Base-by-base conservation (phyloP, 2,329 filamentous ascomycete genomes). In the Cytospora leucostoma region DNA sequence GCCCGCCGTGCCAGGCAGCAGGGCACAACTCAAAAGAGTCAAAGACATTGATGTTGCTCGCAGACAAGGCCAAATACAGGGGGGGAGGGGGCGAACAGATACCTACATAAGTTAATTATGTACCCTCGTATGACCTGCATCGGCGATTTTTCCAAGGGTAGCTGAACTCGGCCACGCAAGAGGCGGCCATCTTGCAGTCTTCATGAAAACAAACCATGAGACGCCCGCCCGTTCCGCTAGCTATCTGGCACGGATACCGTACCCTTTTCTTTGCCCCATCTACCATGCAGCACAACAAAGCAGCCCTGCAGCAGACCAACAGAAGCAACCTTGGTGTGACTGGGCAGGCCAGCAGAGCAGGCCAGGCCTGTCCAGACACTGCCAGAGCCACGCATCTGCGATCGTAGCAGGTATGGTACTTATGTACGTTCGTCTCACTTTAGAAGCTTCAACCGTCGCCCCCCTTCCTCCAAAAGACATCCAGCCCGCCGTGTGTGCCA, bases 401-500 rank as follows among this genome's bases (percentile, higher is more conserved):
- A 47, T 47, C 27, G 27, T 27, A 27, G 27, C 4, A 21, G 44
- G 44, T 47, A 47, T 47, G 21, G 44, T 47, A 12, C 10, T 10
- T 21, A 47, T 19, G 44, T 47, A 47, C 19, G 44, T 11, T 19
- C 21, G 44, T 47, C 44, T 47, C 44, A 47, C 44, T 47, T 47
- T 21, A 47, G 44, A 47, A 47, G 44, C 44, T 47, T 47, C n/a
- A 47, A 47, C 44, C 44, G 44, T 27, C 27, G 40, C 40, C 40
- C 44, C 11, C 44, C 44, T 19, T 34, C 27, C 52, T 37, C 15
- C 35, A 40, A 47, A 54, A 12, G 10, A 13, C 19, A 10, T 61
- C 57, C 17, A 37, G 33, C 44, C 27, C 27, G 51, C n/a, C 13
- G 57, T 27, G 15, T 53, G 49, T 59, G 49, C 57, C 21, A 44